phyloP scores from a whole-genome alignment of 805 yeast species.

The Schwanniomyces pseudopolymorphus region DNA sequence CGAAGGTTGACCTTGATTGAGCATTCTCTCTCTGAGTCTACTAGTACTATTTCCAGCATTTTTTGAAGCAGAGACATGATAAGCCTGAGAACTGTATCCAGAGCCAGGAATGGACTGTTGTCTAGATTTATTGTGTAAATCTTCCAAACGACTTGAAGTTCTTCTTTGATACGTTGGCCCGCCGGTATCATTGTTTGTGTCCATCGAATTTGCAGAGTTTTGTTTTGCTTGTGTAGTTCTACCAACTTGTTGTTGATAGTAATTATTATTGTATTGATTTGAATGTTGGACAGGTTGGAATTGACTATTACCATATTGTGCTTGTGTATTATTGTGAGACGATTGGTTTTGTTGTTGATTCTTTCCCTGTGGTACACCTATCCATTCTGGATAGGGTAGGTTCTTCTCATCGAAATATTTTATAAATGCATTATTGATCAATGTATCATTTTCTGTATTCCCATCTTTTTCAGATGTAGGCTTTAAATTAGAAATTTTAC shows the following conservation, averaged over 20 bases:
- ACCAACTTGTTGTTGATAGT: conserved; percentile 6
- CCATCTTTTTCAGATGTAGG: conserved; percentile 41
- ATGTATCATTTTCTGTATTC: conserved; percentile 33
- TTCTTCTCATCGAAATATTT: conserved; percentile 31
- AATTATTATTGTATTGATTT: conserved; percentile 14
- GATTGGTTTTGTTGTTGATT: conserved; percentile 1
- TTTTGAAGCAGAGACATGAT: conserved; percentile 16
- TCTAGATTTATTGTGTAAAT: conserved; percentile 39
- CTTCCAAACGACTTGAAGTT: conserved; percentile 35
- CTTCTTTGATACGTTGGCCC: conserved; percentile 26
- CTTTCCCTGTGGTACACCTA: conserved; percentile 28
- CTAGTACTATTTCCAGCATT: conserved; percentile 26
- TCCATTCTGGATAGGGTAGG: conserved; percentile 45
- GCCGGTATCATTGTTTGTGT: neutral
- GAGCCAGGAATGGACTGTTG: conserved; percentile 37
- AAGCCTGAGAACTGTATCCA: conserved; percentile 23
- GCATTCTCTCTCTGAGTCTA: conserved; percentile 30
- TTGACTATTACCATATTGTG: conserved; percentile 10
- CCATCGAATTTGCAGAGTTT: conserved; percentile 1
- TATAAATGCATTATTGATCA: conserved; percentile 44
- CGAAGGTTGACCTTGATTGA: conserved; percentile 7
- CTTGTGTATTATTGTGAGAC: conserved; percentile 5
- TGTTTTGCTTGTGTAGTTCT: conserved; percentile 1
- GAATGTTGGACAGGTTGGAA: conserved; percentile 27
- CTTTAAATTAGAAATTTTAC: conserved; percentile 37